Evolutionary conservation across 2,329 filamentous ascomycete species (phyloP).

Genomic region (Aspergillus glaucus): DNA sequence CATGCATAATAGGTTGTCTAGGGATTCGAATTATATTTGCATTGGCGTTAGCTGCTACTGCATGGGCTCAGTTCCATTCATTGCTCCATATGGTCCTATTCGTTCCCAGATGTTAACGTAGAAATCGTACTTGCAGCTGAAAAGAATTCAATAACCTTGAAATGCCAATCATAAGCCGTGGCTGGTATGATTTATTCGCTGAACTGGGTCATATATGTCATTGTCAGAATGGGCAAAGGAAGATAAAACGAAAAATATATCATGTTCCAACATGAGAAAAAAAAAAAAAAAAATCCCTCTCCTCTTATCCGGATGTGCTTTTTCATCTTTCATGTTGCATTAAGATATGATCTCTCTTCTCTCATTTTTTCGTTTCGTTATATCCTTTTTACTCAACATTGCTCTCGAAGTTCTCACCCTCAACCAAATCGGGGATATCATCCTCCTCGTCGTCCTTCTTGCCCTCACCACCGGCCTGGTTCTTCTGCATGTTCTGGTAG

Average conservation of each 20-base stretch:
- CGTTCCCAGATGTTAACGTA: too few species aligned
- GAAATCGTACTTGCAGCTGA: too few species aligned
- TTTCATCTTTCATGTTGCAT: background rate
- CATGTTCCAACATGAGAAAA: background rate
- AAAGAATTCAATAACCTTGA: too few species aligned
- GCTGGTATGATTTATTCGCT: background rate
- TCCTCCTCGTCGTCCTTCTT: constrained; percentile 70
- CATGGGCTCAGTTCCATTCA: too few species aligned
- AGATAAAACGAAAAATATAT: background rate
- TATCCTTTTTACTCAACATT: constrained; percentile 73
- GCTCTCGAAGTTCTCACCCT: constrained; percentile 96
- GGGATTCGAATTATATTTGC: too few species aligned
- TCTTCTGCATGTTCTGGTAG: constrained; percentile 99
- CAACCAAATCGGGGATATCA: constrained; percentile 94
- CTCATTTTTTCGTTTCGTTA: background rate
- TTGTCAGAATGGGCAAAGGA: background rate
- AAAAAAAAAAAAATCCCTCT: background rate
- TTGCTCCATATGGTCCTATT: too few species aligned
- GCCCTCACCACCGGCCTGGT: constrained; percentile 68
- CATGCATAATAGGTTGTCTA: background rate
- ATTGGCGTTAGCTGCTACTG: too few species aligned
- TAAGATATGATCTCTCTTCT: background rate
- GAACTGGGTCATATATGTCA: constrained; percentile 1
- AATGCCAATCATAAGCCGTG: background rate
- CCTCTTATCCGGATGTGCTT: background rate